Percentiles rank a stretch among this genome's conserved stretches.
These are phyloP conservation scores for Phytophthora pistaciae DNA, from an alignment of 352 stramenopile species.

Conservation along the genomic window DNA sequence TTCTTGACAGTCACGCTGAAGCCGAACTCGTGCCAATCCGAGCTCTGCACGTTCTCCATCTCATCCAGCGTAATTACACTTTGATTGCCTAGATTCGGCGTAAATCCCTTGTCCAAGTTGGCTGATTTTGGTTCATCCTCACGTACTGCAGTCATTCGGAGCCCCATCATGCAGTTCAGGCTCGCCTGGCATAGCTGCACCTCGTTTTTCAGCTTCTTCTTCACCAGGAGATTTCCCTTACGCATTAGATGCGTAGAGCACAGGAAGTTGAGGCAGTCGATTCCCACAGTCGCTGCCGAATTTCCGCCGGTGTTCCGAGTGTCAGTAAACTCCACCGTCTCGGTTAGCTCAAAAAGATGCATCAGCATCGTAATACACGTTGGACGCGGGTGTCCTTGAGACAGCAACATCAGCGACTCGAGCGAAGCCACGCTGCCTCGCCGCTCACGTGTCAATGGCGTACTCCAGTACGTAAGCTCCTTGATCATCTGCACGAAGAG, in stretches of 20 bases:
- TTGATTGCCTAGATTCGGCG: constrained; percentile 69
- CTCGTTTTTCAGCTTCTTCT: constrained; percentile 87
- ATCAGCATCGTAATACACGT: constrained; percentile 84
- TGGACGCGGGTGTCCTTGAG: constrained; percentile 73
- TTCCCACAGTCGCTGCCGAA: constrained; percentile 67
- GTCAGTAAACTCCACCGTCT: constrained; percentile 87
- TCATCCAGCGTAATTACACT: constrained; percentile 83
- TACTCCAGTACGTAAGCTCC: constrained; percentile 87
- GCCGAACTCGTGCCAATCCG: constrained; percentile 77
- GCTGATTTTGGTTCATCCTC: constrained; percentile 36
- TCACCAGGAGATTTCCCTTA: constrained; percentile 65
- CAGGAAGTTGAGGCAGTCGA: constrained; percentile 89
- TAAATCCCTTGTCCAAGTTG: constrained; percentile 59
- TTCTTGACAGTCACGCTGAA: constrained; percentile 82
- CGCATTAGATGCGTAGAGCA: constrained; percentile 87
- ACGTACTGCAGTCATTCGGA: constrained; percentile 74
- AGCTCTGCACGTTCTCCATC: constrained; percentile 76
- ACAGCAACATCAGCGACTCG: constrained; percentile 75
- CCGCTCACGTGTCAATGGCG: constrained; percentile 50
- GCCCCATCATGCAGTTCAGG: constrained; percentile 90
- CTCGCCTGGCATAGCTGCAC: constrained; percentile 73
- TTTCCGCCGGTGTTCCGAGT: constrained; percentile 36
- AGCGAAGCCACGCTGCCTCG: constrained; percentile 58
- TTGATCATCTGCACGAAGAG: constrained; percentile 88
- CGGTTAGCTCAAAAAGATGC: constrained; percentile 86